Base-by-base conservation (phyloP, 2,329 filamentous ascomycete species). In the Fusarium decemcellulare region DNA sequence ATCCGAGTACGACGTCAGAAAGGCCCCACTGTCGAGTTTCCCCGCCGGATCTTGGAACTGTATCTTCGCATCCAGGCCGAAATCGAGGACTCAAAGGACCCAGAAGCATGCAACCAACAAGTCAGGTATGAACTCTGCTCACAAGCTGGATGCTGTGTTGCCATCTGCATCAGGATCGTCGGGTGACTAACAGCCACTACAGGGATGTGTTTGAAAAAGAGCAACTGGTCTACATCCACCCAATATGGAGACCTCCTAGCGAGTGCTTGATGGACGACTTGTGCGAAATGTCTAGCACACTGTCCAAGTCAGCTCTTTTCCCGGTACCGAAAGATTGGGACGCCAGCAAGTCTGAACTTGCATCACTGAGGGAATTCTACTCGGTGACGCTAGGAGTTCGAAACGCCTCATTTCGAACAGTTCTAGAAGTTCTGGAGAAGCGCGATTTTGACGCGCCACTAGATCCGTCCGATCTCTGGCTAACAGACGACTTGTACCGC, bases 61-160 rank as follows among this genome's bases (percentile, higher is more conserved):
- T 74, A 74, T 46, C 69, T 74, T 39, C 61, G 72, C 18, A 74
- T 74, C 30, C 64, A 69, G 42, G 71, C 71, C 32, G 64, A 68
- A 44, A 72, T 70, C 10, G 70, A 67, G 16, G 61, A 61, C 8
- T 70, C 70, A 1, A 59, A 56, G 10, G 62, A 73, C 27, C 46
- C 54, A 15, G 37, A 53, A 15, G 59, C 23, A 23, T 23, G 23
- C 23, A 23, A 23, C 23, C 23, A 23, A 5, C 23, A 55, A 67
- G 64, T 74, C 50, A 73, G 71, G 71, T 73, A 70, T 6, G 57
- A 5, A 54, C 48, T 54, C 14, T 16, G 42, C 39, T 34, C 59
- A 44, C 14, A 43, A 12, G 14, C 30, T n/a, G 27, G 34, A 55
- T 42, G 40, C 36, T 14, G 36, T 47, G 43, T 36, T 43, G 30